These are phyloP conservation scores for Aureobasidium uvarum DNA, from an alignment of 2,329 filamentous ascomycete species.

Conservation along the genomic window DNA sequence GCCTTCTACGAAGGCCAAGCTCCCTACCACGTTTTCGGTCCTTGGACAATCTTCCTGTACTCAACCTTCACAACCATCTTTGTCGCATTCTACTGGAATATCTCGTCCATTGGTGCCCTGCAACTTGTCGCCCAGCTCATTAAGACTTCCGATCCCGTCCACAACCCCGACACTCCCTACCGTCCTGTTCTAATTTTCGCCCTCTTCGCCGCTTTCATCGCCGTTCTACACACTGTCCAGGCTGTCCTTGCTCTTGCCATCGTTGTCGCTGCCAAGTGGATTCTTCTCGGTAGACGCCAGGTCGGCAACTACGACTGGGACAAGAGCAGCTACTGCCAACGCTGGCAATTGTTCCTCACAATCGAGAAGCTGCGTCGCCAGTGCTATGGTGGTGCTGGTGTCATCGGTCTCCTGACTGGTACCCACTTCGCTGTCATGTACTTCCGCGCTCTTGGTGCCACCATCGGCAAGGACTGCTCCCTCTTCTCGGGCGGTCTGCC, in stretches of 20 bases:
- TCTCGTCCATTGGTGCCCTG: slow-evolving; percentile 49
- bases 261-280: slow-evolving; percentile 53
- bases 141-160: slow-evolving; percentile 29
- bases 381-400: slow-evolving; percentile 52
- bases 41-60: slow-evolving; percentile 52
- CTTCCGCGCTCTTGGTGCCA: slow-evolving; percentile 55
- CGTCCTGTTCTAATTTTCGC: slow-evolving; percentile 44
- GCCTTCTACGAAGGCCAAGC: slow-evolving; percentile 56
- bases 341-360: slow-evolving; percentile 56
- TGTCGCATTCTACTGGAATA: slow-evolving; percentile 54
- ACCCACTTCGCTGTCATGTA: slow-evolving; percentile 55
- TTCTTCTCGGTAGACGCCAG: slow-evolving; percentile 51
- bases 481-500: slow-evolving; percentile 56
- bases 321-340: slow-evolving; percentile 56
- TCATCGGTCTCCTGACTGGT: slow-evolving; percentile 55
- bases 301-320: slow-evolving; percentile 60
- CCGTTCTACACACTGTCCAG: slow-evolving; percentile 47
- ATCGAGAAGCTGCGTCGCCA: slow-evolving; percentile 53
- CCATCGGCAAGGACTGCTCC: slow-evolving; percentile 55
- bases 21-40: slow-evolving; percentile 52
- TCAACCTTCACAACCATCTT: slow-evolving; percentile 49
- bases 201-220: slow-evolving; percentile 45
- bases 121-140: slow-evolving; percentile 45
- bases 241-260: slow-evolving; percentile 46
- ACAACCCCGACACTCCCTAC: slow-evolving; percentile 24